Percentiles rank a stretch among this genome's conserved stretches.
These are phyloP conservation scores for Mycena indigotica DNA, from an alignment of 768 basidiomycete genomes.

Conservation along the genomic window DNA sequence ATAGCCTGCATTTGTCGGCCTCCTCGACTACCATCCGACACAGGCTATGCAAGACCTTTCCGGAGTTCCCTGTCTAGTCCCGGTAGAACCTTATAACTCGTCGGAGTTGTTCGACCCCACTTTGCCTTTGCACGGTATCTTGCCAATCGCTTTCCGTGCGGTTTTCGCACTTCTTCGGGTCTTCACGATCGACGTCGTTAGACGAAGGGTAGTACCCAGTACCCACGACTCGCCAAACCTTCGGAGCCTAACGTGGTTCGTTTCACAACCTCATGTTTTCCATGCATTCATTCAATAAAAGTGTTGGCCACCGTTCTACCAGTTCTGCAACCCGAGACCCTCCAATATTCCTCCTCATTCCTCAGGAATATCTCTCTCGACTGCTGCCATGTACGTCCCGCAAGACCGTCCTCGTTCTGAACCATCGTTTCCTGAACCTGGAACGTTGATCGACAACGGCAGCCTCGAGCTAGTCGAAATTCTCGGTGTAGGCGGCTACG, in stretches of 20 bases:
- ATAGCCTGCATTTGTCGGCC: constrained; percentile 1
- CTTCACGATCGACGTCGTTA: constrained; percentile 19
- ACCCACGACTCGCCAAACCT: constrained; percentile 22
- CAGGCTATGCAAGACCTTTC: background rate
- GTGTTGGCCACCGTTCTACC: constrained; percentile 8
- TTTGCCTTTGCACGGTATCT: too few relatives aligned
- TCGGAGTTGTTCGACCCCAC: background rate
- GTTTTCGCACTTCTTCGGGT: constrained; percentile 13
- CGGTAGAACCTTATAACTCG: constrained; percentile 6
- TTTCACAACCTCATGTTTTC: constrained; percentile 27
- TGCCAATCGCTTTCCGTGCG: too few relatives aligned
- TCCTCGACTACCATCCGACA: constrained; percentile 6
- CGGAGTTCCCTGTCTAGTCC: constrained; percentile 13
- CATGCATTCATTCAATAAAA: constrained; percentile 22
- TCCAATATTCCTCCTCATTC: constrained; percentile 7
- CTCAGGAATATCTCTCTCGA: background rate
- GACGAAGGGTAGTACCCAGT: constrained; percentile 10
- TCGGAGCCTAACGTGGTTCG: constrained; percentile 25
- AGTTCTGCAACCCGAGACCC: constrained; percentile 18
- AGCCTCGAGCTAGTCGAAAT: constrained; percentile 82
- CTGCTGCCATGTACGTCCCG: constrained; percentile 14
- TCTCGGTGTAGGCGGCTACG: constrained; percentile 92
- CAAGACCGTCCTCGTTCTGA: constrained; percentile 22
- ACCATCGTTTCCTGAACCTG: constrained; percentile 54
- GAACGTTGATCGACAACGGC: constrained; percentile 81